These are phyloP conservation scores for Curvularia verruculosa DNA, from an alignment of 2,329 filamentous ascomycete species.

Conservation along the genomic window DNA sequence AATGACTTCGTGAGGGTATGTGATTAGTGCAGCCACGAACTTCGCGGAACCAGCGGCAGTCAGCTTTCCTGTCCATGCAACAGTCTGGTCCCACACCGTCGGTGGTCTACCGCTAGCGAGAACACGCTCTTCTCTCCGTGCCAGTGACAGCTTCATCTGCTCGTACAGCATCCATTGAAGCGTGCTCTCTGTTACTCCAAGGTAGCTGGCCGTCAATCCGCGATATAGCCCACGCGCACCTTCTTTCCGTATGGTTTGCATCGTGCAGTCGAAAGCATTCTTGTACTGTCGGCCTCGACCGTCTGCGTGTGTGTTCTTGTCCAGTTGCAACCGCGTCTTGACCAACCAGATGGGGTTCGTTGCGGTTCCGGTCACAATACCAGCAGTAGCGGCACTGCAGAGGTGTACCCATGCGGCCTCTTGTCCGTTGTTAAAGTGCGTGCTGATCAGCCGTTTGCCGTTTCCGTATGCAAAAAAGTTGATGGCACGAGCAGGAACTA, in stretches of 20 bases:
- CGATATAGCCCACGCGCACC: constrained; percentile 84
- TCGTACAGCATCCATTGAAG: constrained; percentile 95
- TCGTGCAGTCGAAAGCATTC: constrained; percentile 87
- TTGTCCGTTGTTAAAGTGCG: constrained; percentile 72
- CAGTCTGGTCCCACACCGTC: constrained; percentile 73
- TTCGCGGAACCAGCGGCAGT: constrained; percentile 84
- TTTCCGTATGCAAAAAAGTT: constrained; percentile 96
- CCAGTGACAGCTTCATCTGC: constrained; percentile 80
- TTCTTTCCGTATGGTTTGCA: constrained; percentile 80
- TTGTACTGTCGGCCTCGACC: constrained; percentile 72
- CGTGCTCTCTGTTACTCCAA: constrained; percentile 88
- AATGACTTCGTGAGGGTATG: constrained; percentile 92
- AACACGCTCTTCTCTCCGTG: constrained; percentile 64
- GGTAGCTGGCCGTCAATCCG: constrained; percentile 87
- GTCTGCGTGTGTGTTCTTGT: constrained; percentile 76
- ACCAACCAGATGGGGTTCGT: constrained; percentile 98
- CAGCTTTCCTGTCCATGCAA: constrained; percentile 80
- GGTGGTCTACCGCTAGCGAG: constrained; percentile 65
- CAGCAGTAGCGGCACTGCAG: constrained; percentile 75
- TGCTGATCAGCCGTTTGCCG: constrained; percentile 79
- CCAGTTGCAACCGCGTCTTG: constrained; percentile 90
- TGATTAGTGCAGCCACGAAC: constrained; percentile 79
- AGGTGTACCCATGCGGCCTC: constrained; percentile 80
- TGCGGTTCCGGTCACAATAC: constrained; percentile 84
- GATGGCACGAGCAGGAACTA: constrained; percentile 87